Evolutionary conservation across 2,329 filamentous ascomycete species (phyloP).

Genomic region (Ilyonectria robusta): DNA sequence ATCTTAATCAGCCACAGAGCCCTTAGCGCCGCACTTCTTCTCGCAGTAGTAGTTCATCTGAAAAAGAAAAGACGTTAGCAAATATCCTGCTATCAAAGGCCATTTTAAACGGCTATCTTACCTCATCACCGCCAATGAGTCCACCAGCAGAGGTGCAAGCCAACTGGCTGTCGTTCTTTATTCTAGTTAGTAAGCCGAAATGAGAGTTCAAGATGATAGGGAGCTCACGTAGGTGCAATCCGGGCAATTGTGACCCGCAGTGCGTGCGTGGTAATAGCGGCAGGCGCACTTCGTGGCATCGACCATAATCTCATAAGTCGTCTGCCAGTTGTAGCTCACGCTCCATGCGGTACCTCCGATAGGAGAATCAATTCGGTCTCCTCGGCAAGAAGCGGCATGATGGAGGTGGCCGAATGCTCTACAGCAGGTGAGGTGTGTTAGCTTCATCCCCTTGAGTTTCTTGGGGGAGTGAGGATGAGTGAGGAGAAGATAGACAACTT

Average conservation of each 20-base stretch:
- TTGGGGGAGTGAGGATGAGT: too few relatives aligned
- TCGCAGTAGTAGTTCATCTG: slow-evolving; percentile 18
- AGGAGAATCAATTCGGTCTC: background rate
- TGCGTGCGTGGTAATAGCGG: slow-evolving; percentile 14
- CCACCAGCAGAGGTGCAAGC: background rate
- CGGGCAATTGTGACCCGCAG: slow-evolving; percentile 16
- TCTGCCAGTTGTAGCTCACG: slow-evolving; percentile 21
- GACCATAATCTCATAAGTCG: slow-evolving; percentile 18
- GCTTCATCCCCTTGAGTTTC: too few relatives aligned
- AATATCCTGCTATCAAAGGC: background rate
- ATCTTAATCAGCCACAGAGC: slow-evolving; percentile 10
- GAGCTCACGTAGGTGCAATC: slow-evolving; percentile 15
- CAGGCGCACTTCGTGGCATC: slow-evolving; percentile 20
- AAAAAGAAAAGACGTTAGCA: background rate
- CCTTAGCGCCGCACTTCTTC: slow-evolving; percentile 12
- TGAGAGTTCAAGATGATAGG: background rate
- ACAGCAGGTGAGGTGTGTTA: background rate
- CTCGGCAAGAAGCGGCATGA: background rate
- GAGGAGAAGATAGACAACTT: too few relatives aligned
- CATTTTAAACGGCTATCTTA: background rate
- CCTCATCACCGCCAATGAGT: background rate
- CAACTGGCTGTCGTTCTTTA: background rate
- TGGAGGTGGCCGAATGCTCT: slow-evolving; percentile 9
- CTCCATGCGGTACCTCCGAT: slow-evolving; percentile 21
- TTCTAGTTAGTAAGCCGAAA: background rate